A percentile compares a stretch with the other conserved stretches of the same genome.
phyloP scores from a whole-genome alignment of 768 basidiomycete species.

The Wakefieldia striispora region DNA sequence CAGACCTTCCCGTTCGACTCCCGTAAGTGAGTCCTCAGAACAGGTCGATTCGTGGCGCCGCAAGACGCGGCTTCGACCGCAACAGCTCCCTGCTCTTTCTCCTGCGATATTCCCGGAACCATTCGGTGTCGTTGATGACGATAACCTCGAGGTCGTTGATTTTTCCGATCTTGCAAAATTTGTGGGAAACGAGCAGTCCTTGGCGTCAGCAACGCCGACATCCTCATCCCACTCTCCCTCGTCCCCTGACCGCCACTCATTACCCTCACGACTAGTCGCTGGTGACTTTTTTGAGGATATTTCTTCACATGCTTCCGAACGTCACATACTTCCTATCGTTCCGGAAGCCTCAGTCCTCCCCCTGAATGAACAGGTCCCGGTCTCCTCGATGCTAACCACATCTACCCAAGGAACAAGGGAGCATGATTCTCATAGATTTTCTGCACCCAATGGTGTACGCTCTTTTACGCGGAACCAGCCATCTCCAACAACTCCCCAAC shows the following conservation, averaged over 20 bases:
- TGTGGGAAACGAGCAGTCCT: slow-evolving; percentile 40
- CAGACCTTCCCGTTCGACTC: slow-evolving; percentile 2
- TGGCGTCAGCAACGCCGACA: slow-evolving; percentile 9
- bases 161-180: slow-evolving; percentile 76
- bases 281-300: slow-evolving; percentile 72
- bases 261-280: slow-evolving; percentile 51
- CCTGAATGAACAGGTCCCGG: slow-evolving; percentile 9
- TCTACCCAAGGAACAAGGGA: slow-evolving; percentile 16
- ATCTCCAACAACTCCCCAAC: slow-evolving; percentile 14
- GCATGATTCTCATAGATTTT: slow-evolving; percentile 16
- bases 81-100: slow-evolving; percentile 33
- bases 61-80: slow-evolving; percentile 35
- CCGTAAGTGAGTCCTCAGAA: slow-evolving; percentile 26
- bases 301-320: slow-evolving; percentile 25
- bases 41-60: slow-evolving; percentile 68
- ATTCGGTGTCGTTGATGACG: slow-evolving; percentile 47
- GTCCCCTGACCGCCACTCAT: slow-evolving; percentile 21
- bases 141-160: slow-evolving; percentile 76
- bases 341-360: slow-evolving; percentile 12
- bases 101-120: slow-evolving; percentile 33
- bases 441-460: slow-evolving; percentile 18
- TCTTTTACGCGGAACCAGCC: slow-evolving; percentile 16
- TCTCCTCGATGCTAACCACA: neutral
- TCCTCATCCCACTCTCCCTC: slow-evolving; percentile 18
- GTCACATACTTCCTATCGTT: slow-evolving; percentile 11